phyloP scores from a whole-genome alignment of 192 early-diverging fungal species.

The Coemansia sp. region DNA sequence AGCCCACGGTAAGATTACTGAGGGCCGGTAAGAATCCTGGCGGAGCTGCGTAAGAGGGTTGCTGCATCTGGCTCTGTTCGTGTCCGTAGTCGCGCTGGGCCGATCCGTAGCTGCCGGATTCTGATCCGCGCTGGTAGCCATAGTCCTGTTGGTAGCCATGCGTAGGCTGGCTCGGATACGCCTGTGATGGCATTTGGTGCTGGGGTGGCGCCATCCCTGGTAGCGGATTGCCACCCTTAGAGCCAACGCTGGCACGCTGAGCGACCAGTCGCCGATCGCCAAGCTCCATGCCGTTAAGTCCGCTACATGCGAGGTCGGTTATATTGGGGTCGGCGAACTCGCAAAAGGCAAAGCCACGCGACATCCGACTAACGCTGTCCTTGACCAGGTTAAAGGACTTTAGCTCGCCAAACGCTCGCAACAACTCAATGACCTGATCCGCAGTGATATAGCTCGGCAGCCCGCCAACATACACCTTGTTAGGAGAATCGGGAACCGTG shows the following conservation, averaged over 20 bases:
- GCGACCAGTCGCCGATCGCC: conserved; percentile 93
- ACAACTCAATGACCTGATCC: conserved; percentile 90
- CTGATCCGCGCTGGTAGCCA: neutral
- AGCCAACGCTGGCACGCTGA: conserved; percentile 88
- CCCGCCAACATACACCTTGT: conserved; percentile 95
- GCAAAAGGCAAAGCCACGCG: conserved; percentile 95
- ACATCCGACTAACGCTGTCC: conserved; percentile 69
- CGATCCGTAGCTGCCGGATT: neutral
- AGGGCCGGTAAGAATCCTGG: conserved; percentile 1
- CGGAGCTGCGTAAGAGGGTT: conserved; percentile 9
- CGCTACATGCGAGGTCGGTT: conserved; percentile 93
- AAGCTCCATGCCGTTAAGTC: conserved; percentile 93
- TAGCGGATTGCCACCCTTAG: conserved; percentile 40
- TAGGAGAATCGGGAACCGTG: conserved; percentile 84
- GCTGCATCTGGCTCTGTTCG: conserved; percentile 1
- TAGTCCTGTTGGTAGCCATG: conserved; percentile 24
- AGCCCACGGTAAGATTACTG: neutral
- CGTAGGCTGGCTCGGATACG: neutral
- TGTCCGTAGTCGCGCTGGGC: conserved; percentile 17
- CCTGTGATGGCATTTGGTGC: conserved; percentile 41
- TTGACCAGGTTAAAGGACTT: conserved; percentile 92
- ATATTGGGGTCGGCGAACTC: conserved; percentile 87
- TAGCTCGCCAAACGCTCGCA: conserved; percentile 93
- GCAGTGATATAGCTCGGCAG: conserved; percentile 86
- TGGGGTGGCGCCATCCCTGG: conserved; percentile 3